Conservation (phyloP, 192 early-diverging fungal genomes). For the Backusella liffmaniae region DNA sequence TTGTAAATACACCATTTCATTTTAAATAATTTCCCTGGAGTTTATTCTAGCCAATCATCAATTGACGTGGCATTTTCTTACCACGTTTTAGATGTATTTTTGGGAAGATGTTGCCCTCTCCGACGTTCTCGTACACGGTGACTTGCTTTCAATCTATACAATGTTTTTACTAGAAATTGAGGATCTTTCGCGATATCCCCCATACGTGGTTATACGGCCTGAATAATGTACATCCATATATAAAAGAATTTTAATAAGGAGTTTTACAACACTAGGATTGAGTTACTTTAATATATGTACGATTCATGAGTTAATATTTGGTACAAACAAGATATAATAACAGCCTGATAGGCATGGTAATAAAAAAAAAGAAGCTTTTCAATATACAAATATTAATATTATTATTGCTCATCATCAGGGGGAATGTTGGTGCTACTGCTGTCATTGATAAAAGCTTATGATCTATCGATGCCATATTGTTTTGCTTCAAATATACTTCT, state of each 20-base stretch:
- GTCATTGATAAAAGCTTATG: neutral
- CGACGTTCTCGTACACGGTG: neutral
- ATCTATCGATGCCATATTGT: neutral
- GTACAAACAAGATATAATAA: no score
- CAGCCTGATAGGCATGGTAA: no score
- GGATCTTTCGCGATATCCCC: no score
- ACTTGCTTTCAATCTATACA: neutral
- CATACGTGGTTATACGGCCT: neutral
- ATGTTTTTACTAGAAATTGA: no score
- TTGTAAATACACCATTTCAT: neutral
- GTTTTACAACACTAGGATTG: conserved; percentile 6
- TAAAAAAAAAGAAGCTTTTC: no score
- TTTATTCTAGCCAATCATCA: conserved; percentile 3
- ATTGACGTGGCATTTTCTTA: conserved; percentile 9
- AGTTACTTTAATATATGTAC: no score
- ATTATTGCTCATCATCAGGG: no score
- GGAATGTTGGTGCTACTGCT: no score
- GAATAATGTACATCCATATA: neutral
- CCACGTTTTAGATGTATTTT: conserved; percentile 6
- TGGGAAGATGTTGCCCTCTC: neutral
- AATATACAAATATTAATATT: no score
- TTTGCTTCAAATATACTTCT: conserved; percentile 5
- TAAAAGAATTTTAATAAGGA: neutral
- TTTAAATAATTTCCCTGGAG: neutral
- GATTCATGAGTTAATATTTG: no score